Evolutionary conservation across 2,329 filamentous ascomycete species (phyloP).

Genomic region (Rhynchosporium graminicola): DNA sequence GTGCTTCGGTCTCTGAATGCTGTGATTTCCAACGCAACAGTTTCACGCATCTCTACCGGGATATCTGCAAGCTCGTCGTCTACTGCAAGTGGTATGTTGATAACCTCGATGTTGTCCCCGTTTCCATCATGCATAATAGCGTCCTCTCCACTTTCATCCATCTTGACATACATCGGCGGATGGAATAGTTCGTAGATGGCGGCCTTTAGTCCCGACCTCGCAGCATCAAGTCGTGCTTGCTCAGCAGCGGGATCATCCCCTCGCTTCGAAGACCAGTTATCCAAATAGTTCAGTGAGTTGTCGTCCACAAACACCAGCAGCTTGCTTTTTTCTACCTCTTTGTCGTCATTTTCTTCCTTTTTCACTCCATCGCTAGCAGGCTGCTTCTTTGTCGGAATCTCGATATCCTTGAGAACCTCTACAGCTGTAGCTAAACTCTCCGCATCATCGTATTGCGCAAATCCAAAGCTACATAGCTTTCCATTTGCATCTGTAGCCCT

Average conservation of each 20-base stretch:
- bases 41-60: slow-evolving; percentile 92
- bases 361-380: slow-evolving; percentile 47
- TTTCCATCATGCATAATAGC: slow-evolving; percentile 65
- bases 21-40: slow-evolving; percentile 89
- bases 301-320: slow-evolving; percentile 79
- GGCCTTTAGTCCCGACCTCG: slow-evolving; percentile 65
- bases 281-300: slow-evolving; percentile 79
- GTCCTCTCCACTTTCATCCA: slow-evolving; percentile 66
- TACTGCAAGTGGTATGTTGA: slow-evolving; percentile 82
- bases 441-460: slow-evolving; percentile 91
- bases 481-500: slow-evolving; percentile 72
- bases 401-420: slow-evolving; percentile 78
- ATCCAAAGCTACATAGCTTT: slow-evolving; percentile 86
- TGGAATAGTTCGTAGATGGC: slow-evolving; percentile 73
- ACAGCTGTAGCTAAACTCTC: slow-evolving; percentile 84
- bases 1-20: slow-evolving; percentile 92
- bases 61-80: slow-evolving; percentile 97
- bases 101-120: slow-evolving; percentile 72
- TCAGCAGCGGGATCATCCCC: slow-evolving; percentile 62
- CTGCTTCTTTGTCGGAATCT: slow-evolving; percentile 80
- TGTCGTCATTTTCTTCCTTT: slow-evolving; percentile 47
- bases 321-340: slow-evolving; percentile 61
- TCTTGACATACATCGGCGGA: slow-evolving; percentile 53
- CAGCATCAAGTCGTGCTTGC: slow-evolving; percentile 69
- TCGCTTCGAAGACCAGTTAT: slow-evolving; percentile 71